Evolutionary conservation across 306 rosid species (phyloP).

Genomic region (Quercus cerris): DNA sequence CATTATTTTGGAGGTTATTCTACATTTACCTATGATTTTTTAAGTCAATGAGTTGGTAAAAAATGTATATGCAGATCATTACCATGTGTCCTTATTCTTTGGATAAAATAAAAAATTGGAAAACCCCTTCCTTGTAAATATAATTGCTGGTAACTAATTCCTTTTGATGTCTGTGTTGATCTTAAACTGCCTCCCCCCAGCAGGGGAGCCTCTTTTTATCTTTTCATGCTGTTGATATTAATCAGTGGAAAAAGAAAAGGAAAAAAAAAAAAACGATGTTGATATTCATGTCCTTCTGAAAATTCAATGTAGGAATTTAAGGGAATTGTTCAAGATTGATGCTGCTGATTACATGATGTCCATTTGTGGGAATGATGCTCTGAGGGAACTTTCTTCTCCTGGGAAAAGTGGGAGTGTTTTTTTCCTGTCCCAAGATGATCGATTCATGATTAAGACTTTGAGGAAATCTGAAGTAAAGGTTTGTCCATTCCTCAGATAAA

Average conservation of each 20-base stretch:
- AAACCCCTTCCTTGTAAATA: too few relatives aligned
- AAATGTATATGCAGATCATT: too few relatives aligned
- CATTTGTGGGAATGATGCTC: slow-evolving; percentile 97
- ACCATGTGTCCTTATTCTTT: too few relatives aligned
- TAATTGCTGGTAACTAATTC: too few relatives aligned
- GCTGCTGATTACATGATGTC: slow-evolving; percentile 99
- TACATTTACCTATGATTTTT: not conserved
- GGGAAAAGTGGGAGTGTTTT: slow-evolving; percentile 99
- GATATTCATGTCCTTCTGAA: slow-evolving; percentile 18
- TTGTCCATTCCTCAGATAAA: slow-evolving; percentile 30
- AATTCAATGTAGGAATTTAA: slow-evolving; percentile 63
- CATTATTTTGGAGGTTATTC: not conserved
- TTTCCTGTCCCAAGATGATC: slow-evolving; percentile 96
- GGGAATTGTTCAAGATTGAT: slow-evolving; percentile 98
- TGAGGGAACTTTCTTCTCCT: slow-evolving; percentile 95
- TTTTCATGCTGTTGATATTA: not conserved
- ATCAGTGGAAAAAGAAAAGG: not conserved
- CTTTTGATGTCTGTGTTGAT: slow-evolving; percentile 2
- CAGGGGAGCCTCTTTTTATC: not conserved
- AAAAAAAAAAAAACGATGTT: not conserved
- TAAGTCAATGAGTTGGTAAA: not conserved
- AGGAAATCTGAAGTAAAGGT: slow-evolving; percentile 99
- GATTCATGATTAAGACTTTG: slow-evolving; percentile 95
- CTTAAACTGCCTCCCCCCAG: not conserved
- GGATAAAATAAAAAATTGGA: too few relatives aligned